phyloP scores from a whole-genome alignment of 305 asterid species.

The Fraxinus paxiana region DNA sequence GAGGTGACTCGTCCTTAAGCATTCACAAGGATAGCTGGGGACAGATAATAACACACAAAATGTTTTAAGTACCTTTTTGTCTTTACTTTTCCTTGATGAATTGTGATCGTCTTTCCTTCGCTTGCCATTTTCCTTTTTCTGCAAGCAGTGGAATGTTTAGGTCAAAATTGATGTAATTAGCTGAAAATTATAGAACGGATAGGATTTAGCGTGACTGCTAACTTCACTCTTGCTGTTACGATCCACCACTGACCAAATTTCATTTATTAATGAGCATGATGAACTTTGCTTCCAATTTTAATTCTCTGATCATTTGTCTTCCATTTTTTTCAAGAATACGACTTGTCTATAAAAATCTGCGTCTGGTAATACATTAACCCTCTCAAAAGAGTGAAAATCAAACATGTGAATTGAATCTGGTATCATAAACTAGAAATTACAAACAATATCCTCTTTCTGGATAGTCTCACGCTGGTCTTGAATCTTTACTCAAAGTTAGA shows the following conservation, averaged over 20 bases:
- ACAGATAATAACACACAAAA: neutral
- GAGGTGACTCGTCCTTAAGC: neutral
- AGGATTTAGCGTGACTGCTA: neutral
- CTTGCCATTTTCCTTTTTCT: conserved; percentile 91
- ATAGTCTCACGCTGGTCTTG: neutral
- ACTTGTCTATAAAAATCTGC: neutral
- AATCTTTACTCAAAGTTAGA: neutral
- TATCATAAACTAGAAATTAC: neutral
- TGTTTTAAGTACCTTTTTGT: conserved; percentile 59
- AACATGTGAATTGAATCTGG: neutral
- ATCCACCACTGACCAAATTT: conserved; percentile 4
- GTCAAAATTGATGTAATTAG: conserved; percentile 18
- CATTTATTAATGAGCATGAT: neutral
- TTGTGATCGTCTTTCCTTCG: conserved; percentile 76
- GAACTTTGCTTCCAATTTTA: neutral
- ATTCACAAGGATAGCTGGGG: conserved; percentile 13
- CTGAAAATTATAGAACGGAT: neutral
- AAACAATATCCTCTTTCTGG: neutral
- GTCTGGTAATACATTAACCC: neutral
- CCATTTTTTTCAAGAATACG: conserved; percentile 4
- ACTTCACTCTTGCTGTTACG: neutral
- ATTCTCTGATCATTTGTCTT: neutral
- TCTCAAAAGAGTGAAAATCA: neutral
- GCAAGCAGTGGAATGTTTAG: conserved; percentile 33
- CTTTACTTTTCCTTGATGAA: conserved; percentile 62